Evolutionary conservation across 2,329 filamentous ascomycete species (phyloP).

Genomic region (Talaromyces sp.): DNA sequence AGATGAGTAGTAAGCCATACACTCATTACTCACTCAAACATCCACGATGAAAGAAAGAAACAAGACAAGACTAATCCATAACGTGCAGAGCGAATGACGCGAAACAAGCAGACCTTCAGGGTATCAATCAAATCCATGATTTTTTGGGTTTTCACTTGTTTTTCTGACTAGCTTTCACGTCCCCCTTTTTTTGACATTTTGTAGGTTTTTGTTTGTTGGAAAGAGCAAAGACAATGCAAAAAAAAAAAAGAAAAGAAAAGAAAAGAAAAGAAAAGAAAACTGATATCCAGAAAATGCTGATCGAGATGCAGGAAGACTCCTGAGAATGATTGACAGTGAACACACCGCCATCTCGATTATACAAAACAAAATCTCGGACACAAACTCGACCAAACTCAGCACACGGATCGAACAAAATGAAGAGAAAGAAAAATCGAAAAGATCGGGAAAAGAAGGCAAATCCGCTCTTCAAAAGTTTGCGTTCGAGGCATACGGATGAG

Average conservation of each 20-base stretch:
- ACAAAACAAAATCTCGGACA: too few species aligned
- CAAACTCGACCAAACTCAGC: neutral
- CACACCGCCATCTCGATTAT: neutral
- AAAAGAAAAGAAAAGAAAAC: neutral
- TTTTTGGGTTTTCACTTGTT: neutral
- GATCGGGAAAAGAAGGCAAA: neutral
- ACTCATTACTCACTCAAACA: neutral
- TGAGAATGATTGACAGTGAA: neutral
- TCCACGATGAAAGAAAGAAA: neutral
- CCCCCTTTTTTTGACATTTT: neutral
- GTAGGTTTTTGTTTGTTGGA: neutral
- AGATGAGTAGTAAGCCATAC: too few species aligned
- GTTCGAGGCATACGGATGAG: neutral
- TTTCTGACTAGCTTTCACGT: neutral
- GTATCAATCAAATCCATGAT: neutral
- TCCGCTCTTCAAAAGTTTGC: neutral
- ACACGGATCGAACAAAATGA: neutral
- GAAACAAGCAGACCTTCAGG: neutral
- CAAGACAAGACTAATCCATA: neutral
- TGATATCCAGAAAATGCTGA: neutral
- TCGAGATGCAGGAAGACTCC: neutral
- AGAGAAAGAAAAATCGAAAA: neutral
- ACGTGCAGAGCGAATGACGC: neutral
- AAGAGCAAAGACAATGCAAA: neutral
- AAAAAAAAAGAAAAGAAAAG: too few species aligned